phyloP scores from a whole-genome alignment of 306 rosid species.

The Sesbania bispinosa region DNA sequence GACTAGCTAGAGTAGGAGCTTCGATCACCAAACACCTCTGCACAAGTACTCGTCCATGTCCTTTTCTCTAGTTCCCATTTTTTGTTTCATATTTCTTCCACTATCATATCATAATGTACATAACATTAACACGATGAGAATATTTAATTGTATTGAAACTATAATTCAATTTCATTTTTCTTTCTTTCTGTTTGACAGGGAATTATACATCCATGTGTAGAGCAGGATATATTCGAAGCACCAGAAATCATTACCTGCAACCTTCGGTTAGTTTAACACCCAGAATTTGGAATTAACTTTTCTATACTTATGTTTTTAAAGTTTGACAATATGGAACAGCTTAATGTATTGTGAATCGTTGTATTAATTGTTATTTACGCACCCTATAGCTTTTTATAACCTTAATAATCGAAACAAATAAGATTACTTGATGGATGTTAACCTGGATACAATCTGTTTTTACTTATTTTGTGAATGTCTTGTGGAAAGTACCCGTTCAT shows the following conservation, averaged over 20 bases:
- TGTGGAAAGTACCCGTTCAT: neutral
- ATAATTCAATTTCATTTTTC: neutral
- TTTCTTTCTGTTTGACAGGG: conserved; percentile 28
- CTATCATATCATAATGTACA: neutral
- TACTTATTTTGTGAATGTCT: neutral
- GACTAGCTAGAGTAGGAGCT: conserved; percentile 31
- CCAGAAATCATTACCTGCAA: conserved; percentile 3
- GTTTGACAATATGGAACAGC: neutral
- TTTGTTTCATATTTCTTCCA: too few relatives aligned
- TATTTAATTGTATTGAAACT: neutral
- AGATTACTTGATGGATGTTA: neutral
- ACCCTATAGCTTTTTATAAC: neutral
- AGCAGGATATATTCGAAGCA: conserved; percentile 9
- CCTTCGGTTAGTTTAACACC: conserved; percentile 26
- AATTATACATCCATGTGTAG: conserved; percentile 13
- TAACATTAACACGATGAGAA: neutral
- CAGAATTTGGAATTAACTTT: neutral
- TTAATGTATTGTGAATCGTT: neutral
- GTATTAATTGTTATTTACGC: neutral
- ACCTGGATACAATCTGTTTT: neutral
- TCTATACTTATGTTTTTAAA: neutral
- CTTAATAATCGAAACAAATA: neutral
- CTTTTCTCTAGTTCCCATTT: neutral
- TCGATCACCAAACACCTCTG: conserved; percentile 20
- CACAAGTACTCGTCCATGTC: conserved; percentile 22